Percentiles rank a stretch among this genome's conserved stretches.
These are phyloP conservation scores for Mimosa bimucronata DNA, from an alignment of 306 rosid species.

Conservation along the genomic window DNA sequence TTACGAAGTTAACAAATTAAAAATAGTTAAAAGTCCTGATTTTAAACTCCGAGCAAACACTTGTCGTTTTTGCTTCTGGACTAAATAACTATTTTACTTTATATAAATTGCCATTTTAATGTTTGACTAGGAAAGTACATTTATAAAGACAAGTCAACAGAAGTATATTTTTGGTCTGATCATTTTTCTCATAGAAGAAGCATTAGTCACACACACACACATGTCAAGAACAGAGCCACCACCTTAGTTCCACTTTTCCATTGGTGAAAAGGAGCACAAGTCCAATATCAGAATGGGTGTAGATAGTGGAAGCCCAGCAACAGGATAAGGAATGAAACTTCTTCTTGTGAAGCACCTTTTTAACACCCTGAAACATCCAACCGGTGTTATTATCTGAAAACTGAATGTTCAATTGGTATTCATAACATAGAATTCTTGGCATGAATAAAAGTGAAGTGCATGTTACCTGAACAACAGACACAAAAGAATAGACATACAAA, in stretches of 20 bases:
- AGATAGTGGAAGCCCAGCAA: slow-evolving; percentile 88
- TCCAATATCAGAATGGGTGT: slow-evolving; percentile 48
- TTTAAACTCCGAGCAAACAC: slow-evolving; percentile 23
- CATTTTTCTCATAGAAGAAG: slow-evolving; percentile 9
- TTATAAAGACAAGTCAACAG: neutral
- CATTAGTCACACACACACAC: neutral
- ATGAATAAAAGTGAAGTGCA: slow-evolving; percentile 25
- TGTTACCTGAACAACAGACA: slow-evolving; percentile 70
- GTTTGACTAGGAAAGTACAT: neutral
- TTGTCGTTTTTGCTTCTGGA: neutral
- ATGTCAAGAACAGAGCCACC: slow-evolving; percentile 10
- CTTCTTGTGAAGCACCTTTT: slow-evolving; percentile 84
- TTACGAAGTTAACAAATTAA: slow-evolving; percentile 19
- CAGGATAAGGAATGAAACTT: slow-evolving; percentile 74
- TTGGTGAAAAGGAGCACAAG: slow-evolving; percentile 60
- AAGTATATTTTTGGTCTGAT: neutral
- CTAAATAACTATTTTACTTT: too few relatives aligned
- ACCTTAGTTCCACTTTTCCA: slow-evolving; percentile 90
- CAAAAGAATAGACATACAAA: slow-evolving; percentile 73
- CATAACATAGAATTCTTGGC: slow-evolving; percentile 8
- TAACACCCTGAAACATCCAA: slow-evolving; percentile 66
- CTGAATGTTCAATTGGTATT: neutral
- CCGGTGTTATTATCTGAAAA: neutral
- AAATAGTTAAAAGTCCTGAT: slow-evolving; percentile 10
- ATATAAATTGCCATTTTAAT: too few relatives aligned